These are phyloP conservation scores for Guadua angustifolia DNA, from an alignment of 176 grass and related monocot genomes.

Conservation along the genomic window DNA sequence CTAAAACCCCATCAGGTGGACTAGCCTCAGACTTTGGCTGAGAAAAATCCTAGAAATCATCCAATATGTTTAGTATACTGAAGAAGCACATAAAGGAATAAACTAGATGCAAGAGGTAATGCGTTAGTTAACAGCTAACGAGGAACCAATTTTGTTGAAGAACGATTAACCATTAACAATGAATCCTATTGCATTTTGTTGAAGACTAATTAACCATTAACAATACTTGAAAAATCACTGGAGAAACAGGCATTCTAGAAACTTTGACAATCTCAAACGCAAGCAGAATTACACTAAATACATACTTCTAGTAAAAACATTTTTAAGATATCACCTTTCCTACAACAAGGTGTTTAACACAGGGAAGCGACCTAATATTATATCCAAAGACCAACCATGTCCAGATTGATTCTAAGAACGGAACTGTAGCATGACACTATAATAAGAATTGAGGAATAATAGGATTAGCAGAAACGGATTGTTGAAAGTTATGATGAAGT, in stretches of 20 bases:
- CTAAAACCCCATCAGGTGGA: conserved; percentile 82
- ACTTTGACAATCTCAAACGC: background rate
- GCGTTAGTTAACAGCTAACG: background rate
- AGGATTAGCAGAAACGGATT: conserved; percentile 54
- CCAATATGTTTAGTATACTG: conserved; percentile 44
- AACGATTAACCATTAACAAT: too few relatives aligned
- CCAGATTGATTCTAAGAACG: too few relatives aligned
- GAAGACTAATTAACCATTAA: background rate
- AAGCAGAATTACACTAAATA: background rate
- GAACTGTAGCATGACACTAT: too few relatives aligned
- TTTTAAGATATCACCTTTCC: background rate
- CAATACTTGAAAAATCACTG: background rate
- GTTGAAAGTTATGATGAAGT: conserved; percentile 43
- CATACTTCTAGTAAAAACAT: background rate
- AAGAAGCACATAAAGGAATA: too few relatives aligned
- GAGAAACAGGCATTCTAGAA: background rate
- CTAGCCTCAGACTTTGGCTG: conserved; percentile 85
- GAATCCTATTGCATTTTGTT: background rate
- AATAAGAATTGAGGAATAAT: conserved; percentile 51
- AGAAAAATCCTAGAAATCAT: conserved; percentile 77
- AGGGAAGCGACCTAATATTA: too few relatives aligned
- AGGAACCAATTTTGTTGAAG: too few relatives aligned
- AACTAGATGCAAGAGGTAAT: conserved; percentile 29
- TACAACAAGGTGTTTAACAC: too few relatives aligned
- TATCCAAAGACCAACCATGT: too few relatives aligned